Evolutionary conservation across 345 rosid genomes (phyloP), one percentile per base, ranked within the genome.

Genomic region (Erodium maritimum): DNA sequence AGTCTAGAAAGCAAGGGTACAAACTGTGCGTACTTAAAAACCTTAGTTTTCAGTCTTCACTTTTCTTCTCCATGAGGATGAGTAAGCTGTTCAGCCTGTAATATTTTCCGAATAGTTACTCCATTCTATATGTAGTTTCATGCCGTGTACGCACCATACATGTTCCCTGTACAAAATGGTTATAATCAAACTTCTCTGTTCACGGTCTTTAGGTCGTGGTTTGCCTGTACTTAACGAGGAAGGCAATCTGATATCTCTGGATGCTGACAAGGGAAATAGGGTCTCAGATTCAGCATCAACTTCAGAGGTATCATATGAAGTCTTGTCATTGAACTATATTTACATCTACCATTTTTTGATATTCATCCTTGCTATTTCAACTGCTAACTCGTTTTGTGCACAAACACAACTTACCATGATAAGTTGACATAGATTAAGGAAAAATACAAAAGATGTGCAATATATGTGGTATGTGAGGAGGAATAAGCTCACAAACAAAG

Each of bases 221-320:
- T 75, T 89, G 71, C 99, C 95, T 56, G 70, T 89, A 57, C 73
- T 93, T 59, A 89, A 89, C 61, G 99, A 93, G 71, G 94, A 89
- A 64, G 95, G 94, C 60, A 80, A 70, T 68, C 61, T 87, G 76
- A 78, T 85, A 34, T 62, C 81, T 1, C 4, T 60, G 14, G 90
- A 86, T 37, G 74, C 78, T 61, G 79, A 77, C 57, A 82, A 70
- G 74, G 93, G 85, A 59, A 76, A 59, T 66, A 81, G 81, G 87
- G 65, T 63, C 6, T 64, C 75, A 5, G 86, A 87, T 66, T 65
- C 78, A 33, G 12, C 77, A 24, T 80, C 84, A 54, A 75, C 79
- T 71, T 58, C 77, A 11, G 95, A 86, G 96, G 96, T 91, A 72
- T 55, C 59, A 61, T 69, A 52, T 58, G 42, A 12, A 54, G 54